phyloP scores from a whole-genome alignment of 371 early-diverging fungal genomes.

The Choanephora cucurbitarum region DNA sequence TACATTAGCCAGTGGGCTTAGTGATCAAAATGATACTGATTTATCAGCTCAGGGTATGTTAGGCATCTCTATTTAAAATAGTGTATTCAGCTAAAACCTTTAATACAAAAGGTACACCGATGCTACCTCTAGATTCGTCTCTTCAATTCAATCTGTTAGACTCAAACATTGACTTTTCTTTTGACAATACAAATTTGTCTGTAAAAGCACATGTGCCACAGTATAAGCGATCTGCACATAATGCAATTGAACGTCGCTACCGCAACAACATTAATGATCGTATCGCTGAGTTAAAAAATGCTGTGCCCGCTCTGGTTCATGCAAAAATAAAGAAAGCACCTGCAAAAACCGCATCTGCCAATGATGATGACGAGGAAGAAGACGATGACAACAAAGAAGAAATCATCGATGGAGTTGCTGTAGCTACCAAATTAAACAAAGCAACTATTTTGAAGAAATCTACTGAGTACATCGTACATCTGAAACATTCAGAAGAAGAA shows the following conservation, averaged over 20 bases:
- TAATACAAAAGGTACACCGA: too few relatives aligned
- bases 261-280: conserved; percentile 95
- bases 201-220: conserved; percentile 50
- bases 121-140: too few relatives aligned
- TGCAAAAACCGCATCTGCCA: conserved; percentile 18
- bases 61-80: too few relatives aligned
- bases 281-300: conserved; percentile 80
- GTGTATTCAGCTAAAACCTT: too few relatives aligned
- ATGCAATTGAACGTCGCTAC: conserved; percentile 93
- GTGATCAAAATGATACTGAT: too few relatives aligned
- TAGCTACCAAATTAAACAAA: conserved; percentile 85
- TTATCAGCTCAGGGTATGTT: too few relatives aligned
- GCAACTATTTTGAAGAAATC: conserved; percentile 88
- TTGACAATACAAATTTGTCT: too few relatives aligned
- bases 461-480: conserved; percentile 83
- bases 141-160: too few relatives aligned
- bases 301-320: conserved; percentile 83
- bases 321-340: conserved; percentile 49
- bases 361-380: conserved; percentile 53
- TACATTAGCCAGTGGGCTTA: too few relatives aligned
- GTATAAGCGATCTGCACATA: conserved; percentile 90
- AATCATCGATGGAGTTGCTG: conserved; percentile 60
- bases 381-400: conserved; percentile 61
- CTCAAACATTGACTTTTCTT: too few relatives aligned
- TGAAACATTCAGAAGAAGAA: conserved; percentile 59